phyloP scores from a whole-genome alignment of 768 basidiomycete genomes.

The Xerocomellus amylosporus region DNA sequence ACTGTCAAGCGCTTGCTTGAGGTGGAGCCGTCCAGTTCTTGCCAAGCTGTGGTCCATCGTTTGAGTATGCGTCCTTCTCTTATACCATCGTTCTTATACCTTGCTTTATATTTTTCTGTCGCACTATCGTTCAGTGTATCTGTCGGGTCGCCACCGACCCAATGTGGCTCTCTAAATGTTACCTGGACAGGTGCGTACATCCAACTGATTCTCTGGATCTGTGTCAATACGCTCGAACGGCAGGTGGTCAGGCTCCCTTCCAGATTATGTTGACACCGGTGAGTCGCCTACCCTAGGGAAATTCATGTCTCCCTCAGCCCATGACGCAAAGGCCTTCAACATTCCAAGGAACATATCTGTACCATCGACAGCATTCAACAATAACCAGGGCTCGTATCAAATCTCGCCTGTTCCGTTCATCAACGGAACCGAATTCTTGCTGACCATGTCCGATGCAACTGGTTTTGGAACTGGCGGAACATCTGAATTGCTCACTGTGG shows the following conservation, averaged over 20 bases:
- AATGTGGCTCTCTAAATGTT: constrained; percentile 62
- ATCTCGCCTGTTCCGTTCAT: constrained; percentile 42
- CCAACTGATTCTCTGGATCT: not conserved
- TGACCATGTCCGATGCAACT: constrained; percentile 69
- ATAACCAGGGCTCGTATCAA: constrained; percentile 53
- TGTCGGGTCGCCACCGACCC: constrained; percentile 45
- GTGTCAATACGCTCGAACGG: constrained; percentile 1
- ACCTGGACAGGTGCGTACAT: constrained; percentile 58
- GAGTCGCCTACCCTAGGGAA: constrained; percentile 17
- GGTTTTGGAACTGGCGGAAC: constrained; percentile 69
- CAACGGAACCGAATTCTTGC: constrained; percentile 41
- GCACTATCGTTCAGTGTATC: constrained; percentile 45
- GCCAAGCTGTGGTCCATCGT: constrained; percentile 15
- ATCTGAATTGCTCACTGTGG: constrained; percentile 48
- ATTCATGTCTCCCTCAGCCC: constrained; percentile 2
- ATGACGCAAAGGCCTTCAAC: constrained; percentile 45
- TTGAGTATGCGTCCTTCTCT: constrained; percentile 28
- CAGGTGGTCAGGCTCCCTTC: constrained; percentile 61
- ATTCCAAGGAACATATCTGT: constrained; percentile 53
- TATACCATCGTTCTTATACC: constrained; percentile 23
- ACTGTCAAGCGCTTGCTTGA: constrained; percentile 5
- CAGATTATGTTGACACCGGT: constrained; percentile 50
- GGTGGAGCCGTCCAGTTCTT: constrained; percentile 6
- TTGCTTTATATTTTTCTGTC: constrained; percentile 20
- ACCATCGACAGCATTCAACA: constrained; percentile 50